These are phyloP conservation scores for Cyclotella cryptica DNA, from an alignment of 108 stramenopile species.

Conservation along the genomic window DNA sequence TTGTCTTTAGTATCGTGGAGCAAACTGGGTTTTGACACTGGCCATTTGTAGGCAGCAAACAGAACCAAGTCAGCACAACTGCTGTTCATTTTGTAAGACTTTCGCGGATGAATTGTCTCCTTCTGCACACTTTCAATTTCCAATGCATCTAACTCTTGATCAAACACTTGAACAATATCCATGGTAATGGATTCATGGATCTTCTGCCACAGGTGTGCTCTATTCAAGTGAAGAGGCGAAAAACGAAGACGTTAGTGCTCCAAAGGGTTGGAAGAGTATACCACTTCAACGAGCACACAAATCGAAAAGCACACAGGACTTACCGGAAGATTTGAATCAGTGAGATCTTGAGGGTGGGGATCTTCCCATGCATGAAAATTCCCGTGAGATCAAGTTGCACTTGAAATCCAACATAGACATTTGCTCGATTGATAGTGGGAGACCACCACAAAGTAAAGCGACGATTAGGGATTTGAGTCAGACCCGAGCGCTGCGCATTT, in stretches of 20 bases:
- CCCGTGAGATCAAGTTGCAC: constrained; percentile 99
- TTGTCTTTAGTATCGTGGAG: constrained; percentile 97
- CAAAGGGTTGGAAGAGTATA: neutral
- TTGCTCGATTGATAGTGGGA: constrained; percentile 99
- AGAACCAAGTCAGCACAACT: constrained; percentile 98
- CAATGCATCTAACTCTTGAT: constrained; percentile 97
- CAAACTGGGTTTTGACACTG: constrained; percentile 95
- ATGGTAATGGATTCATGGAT: constrained; percentile 99
- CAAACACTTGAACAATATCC: constrained; percentile 99
- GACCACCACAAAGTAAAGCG: constrained; percentile 99
- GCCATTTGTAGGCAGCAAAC: constrained; percentile 99
- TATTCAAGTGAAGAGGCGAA: constrained; percentile 35
- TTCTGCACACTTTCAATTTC: constrained; percentile 99
- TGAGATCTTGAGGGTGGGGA: constrained; percentile 97
- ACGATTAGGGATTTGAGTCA: constrained; percentile 99
- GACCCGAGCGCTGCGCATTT: constrained; percentile 98
- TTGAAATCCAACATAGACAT: constrained; percentile 99
- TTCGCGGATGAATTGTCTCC: constrained; percentile 99
- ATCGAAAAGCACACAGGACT: neutral
- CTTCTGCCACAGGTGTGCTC: constrained; percentile 99
- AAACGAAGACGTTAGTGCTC: constrained; percentile 13
- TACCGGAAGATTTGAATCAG: constrained; percentile 88
- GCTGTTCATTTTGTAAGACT: constrained; percentile 99
- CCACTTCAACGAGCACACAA: too few species aligned
- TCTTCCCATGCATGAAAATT: constrained; percentile 99